Evolutionary conservation across 371 early-diverging fungal genomes (phyloP), one percentile per base, ranked within the genome.

Genomic region (Mortierella sp.): DNA sequence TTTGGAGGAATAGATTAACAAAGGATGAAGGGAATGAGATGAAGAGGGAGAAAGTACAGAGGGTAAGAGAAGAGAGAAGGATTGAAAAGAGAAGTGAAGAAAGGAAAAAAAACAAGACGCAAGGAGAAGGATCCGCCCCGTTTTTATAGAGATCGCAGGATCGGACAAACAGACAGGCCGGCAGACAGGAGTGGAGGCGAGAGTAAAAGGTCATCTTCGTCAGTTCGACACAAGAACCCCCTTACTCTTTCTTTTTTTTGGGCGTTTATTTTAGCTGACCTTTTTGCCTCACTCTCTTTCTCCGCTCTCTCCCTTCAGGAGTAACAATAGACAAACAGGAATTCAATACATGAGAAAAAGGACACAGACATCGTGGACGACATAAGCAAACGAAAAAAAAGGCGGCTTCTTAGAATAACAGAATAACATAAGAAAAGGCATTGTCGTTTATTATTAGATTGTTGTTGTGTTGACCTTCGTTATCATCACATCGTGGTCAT

Each of bases 191-290:
- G 56, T 24, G 14, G 6, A 11, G 4, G 27, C 12, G 29, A 8
- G 12, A 58, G 14, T 14, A 48, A 49, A 12, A 29, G 3, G 60
- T 58, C 60, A 29, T 32, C 32, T 14, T 58, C 56, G 60, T 58
- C 60, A 27, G 29, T 58, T 58, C 60, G 60, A 58, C 32, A 29
- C 60, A 58, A 32, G 60, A 58, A 58, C 60, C 60, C 60, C 60
- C 27, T 27, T 3, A 35, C 35, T 35, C 35, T 35, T 32, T 29
- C 29, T 29, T 14, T 24, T 58, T 58, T 29, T 58, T 29, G 35
- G 35, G 8, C 11, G 56, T 27, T 58, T 58, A 58, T 58, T 58
- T 58, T 58, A 29, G 29, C 60, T 27, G 32, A 4, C 60, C 60
- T 32, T 56, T n/a, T 27, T 58, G n/a, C 27, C 29, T 58, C 60